phyloP scores from a whole-genome alignment of 768 basidiomycete genomes.

The Lactarius quietus region DNA sequence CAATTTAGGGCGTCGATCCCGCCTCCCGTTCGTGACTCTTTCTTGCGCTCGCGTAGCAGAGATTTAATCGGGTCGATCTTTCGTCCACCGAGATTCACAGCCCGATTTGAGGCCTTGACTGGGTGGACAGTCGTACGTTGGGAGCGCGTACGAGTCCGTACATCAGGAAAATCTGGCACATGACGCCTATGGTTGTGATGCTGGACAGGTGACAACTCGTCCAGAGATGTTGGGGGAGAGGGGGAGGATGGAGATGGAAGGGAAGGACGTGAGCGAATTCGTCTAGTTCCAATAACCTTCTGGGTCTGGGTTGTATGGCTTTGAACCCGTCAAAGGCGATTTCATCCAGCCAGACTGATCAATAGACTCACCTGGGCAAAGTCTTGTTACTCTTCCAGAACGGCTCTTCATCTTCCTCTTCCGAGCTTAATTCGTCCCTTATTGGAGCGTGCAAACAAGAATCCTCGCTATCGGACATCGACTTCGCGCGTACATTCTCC shows the following conservation, averaged over 20 bases:
- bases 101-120: neutral
- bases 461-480: slow-evolving; percentile 40
- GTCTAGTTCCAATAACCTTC: neutral
- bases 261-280: neutral
- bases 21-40: slow-evolving; percentile 14
- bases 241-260: slow-evolving; percentile 15
- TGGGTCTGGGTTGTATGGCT: neutral
- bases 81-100: neutral
- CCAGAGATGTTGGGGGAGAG: neutral
- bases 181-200: neutral
- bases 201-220: neutral
- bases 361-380: slow-evolving; percentile 2
- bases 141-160: neutral
- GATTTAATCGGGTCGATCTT: slow-evolving; percentile 19
- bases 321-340: neutral
- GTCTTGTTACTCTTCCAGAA: slow-evolving; percentile 17
- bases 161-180: neutral
- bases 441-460: slow-evolving; percentile 32
- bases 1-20: slow-evolving; percentile 23
- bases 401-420: slow-evolving; percentile 24
- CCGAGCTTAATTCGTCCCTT: slow-evolving; percentile 29
- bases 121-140: neutral
- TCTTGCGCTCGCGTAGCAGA: slow-evolving; percentile 23
- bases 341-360: neutral
- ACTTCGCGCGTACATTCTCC: slow-evolving; percentile 47